Base-by-base conservation (phyloP, 2,329 filamentous ascomycete genomes). In the Pseudophaeomoniella oleicola region DNA sequence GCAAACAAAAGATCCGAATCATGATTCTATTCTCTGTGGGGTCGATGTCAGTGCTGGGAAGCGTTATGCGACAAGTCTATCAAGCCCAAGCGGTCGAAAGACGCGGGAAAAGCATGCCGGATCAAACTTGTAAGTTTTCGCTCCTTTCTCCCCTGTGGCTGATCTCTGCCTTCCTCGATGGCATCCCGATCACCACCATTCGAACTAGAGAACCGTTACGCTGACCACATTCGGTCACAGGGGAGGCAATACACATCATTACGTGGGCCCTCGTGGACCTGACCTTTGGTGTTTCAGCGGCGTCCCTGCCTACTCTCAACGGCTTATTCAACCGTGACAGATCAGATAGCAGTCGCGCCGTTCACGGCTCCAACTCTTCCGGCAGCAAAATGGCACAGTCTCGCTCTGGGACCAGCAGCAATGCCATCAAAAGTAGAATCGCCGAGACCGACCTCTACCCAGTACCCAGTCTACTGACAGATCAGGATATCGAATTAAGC, bases 221-320 rank as follows among this genome's bases (percentile, higher is more conserved):
- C 31, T 32, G 31, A 32, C 31, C 14, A n/a, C n/a, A n/a, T 27
- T n/a, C 22, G 22, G 22, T 17, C 16, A 6, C 16, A 32, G 31
- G 15, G n/a, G 14, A 32, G 10, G 6, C 6, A 13, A 16, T 32
- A 14, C n/a, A 14, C 31, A 10, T 32, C 14, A 6, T 32, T 6
- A 14, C 31, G 6, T 32, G 31, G 31, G 15, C 31, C 14, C 16
- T 17, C n/a, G 31, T 32, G 6, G 31, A 32, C 14, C 31, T 32
- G 6, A 32, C 31, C 14, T 32, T 13, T 17, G 31, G 31, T 10
- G 31, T 32, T 6, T 13, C 16, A 6, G 31, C 31, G 6, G 31
- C 31, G n/a, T 13, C n/a, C 16, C 31, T 32, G n/a, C 31, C 31
- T n/a, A 27, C 22, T n/a, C 22, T 27, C 22, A 27, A 27, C n/a